phyloP scores from a whole-genome alignment of 192 early-diverging fungal genomes.

The Funneliformis geosporum region DNA sequence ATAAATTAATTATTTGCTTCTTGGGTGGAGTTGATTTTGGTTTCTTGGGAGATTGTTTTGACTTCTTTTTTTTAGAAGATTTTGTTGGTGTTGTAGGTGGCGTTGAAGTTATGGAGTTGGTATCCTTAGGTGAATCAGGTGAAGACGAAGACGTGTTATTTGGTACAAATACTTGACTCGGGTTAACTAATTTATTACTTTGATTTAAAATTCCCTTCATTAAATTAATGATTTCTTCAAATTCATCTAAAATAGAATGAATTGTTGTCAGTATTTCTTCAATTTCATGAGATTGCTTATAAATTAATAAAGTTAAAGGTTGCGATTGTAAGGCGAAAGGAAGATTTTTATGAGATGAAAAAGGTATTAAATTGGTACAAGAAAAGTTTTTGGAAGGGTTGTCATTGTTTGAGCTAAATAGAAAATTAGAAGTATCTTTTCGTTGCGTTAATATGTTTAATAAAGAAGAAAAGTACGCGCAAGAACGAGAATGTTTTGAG shows the following conservation, averaged over 20 bases:
- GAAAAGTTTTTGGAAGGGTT: not conserved
- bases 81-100: not conserved
- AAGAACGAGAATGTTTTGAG: conserved; percentile 10
- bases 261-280: conserved; percentile 7
- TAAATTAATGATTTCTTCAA: conserved; percentile 16
- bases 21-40: not conserved
- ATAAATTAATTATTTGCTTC: not conserved
- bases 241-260: conserved; percentile 17
- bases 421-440: conserved; percentile 1
- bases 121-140: no score
- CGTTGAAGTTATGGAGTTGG: not conserved
- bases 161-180: not conserved
- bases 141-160: not conserved
- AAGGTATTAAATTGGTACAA: not conserved
- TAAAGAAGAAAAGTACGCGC: conserved; percentile 15
- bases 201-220: conserved; percentile 13
- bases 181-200: conserved; percentile 6
- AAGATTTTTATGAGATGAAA: not conserved
- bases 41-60: not conserved
- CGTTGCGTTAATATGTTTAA: conserved; percentile 21
- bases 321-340: not conserved
- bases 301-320: conserved; percentile 8
- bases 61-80: conserved; percentile 6
- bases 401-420: not conserved
- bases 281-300: conserved; percentile 28